A percentile compares a stretch with the other conserved stretches of the same genome.
Conservation (phyloP, 2,329 filamentous ascomycete genomes). For the Coniochaeta pulveracea region DNA sequence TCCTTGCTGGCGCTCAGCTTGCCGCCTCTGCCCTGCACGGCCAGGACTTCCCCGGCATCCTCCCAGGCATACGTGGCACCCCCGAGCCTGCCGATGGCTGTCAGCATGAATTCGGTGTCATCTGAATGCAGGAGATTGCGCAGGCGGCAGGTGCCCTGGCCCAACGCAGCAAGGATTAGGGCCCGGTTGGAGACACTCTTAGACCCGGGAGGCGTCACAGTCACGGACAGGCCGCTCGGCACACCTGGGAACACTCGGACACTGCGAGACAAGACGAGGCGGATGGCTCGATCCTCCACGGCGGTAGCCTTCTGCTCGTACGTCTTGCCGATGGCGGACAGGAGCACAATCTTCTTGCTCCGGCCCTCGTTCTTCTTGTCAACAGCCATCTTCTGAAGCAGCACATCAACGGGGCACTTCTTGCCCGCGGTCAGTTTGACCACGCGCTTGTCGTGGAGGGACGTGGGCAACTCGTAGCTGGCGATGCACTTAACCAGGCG, state of each 20-base stretch:
- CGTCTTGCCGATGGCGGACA: slow-evolving; percentile 82
- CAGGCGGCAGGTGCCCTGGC: slow-evolving; percentile 74
- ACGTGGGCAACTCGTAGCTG: slow-evolving; percentile 85
- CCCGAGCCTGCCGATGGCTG: slow-evolving; percentile 73
- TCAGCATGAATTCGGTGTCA: slow-evolving; percentile 94
- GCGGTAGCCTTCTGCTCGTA: slow-evolving; percentile 80
- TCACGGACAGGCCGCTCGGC: slow-evolving; percentile 51
- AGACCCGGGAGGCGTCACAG: slow-evolving; percentile 82
- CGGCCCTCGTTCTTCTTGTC: slow-evolving; percentile 97
- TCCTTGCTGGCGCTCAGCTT: slow-evolving; percentile 63
- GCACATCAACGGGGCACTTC: slow-evolving; percentile 71
- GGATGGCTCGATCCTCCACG: slow-evolving; percentile 77
- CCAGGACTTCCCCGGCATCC: slow-evolving; percentile 80
- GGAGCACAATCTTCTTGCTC: slow-evolving; percentile 90
- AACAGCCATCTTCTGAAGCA: slow-evolving; percentile 89
- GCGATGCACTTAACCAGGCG: slow-evolving; percentile 85
- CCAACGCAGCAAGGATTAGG: slow-evolving; percentile 84
- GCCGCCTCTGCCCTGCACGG: slow-evolving; percentile 86
- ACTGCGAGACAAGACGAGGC: slow-evolving; percentile 70
- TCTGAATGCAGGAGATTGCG: slow-evolving; percentile 92
- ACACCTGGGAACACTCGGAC: slow-evolving; percentile 65
- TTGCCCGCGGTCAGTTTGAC: slow-evolving; percentile 76
- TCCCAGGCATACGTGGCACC: slow-evolving; percentile 91
- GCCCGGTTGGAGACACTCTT: slow-evolving; percentile 97
- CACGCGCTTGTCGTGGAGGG: slow-evolving; percentile 72